Evolutionary conservation across 208 protist species (phyloP), one percentile per base, ranked within the genome.

Genomic region (Crithidia fasciculata): DNA sequence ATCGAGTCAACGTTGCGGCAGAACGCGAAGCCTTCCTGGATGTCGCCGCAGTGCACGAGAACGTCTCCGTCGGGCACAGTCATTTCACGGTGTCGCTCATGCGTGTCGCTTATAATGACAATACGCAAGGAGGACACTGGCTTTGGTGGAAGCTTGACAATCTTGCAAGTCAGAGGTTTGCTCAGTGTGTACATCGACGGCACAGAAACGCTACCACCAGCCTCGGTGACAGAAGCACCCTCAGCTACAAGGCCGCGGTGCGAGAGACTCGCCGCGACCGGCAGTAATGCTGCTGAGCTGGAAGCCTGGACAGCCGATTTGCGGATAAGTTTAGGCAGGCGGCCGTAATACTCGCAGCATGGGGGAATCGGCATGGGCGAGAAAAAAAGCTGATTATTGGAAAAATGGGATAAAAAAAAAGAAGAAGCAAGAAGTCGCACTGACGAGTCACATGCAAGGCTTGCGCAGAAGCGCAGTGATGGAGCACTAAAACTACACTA

Each of bases 71-170:
- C 44, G 7, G 89, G 89, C 5, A 91, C 19, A 12, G 19, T 57
- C 77, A 94, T 69, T 37, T 87, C 70, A 5, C 65, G 76, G 49
- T 94, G 87, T 36, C 72, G 74, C 49, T 86, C 85, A 47, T 94
- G 89, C 5, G 89, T 94, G 69, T 92, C 89, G 69, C 89, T 94
- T 58, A 94, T 81, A 12, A 87, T 63, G 37, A 94, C 89, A 3
- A 94, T 39, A 5, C 89, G 87, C 53, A 90, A 37, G 19, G 69
- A 76, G 8, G 67, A 76, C 4, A 60, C 40, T 8, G 74, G 80
- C 44, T 78, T 75, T 18, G 80, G 72, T 0, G 81, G 81, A 15
- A 84, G 50, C 28, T 69, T 57, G 37, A 52, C 62, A 39, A 74
- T 41, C 0, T 28, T 2, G 58, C 74, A 80, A 0, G 62, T 59